Base-by-base conservation (phyloP, 495 filamentous ascomycete species). In the Penicillium odoratum region DNA sequence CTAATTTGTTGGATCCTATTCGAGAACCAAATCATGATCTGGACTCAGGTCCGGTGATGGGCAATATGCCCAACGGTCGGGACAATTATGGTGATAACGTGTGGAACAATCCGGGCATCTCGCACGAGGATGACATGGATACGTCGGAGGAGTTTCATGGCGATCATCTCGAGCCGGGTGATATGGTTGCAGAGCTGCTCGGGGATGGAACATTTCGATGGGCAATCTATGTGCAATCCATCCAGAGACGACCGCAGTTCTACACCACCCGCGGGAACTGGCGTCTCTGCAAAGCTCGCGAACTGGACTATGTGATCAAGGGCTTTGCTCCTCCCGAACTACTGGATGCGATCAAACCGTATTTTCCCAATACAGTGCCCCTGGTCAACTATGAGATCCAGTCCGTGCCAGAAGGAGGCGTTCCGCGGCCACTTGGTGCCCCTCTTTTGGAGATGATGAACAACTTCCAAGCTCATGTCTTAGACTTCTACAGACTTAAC, bases 201-300 rank as follows among this genome's bases (percentile, higher is more conserved):
- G 56, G 69, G 4, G 72, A 74, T n/a, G 75, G 73, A 26, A 62
- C 79, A 6, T 69, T 81, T 48, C 75, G 74, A 5, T 73, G 89
- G n/a, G 88, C 85, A 29, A 79, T 95, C 29, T 92, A 87, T 64
- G 75, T 93, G 11, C 84, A 83, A 21, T 80, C 82, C 13, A 65
- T 89, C 50, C 80, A 84, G 45, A 77, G 74, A 51, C 79, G 84
- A 53, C 72, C 77, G 48, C 90, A 95, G 54, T 92, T 88, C 65
- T 92, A 92, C 66, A 87, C 85, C 0, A 78, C 79, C 47, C 76
- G 81, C 30, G 92, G 92, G 25, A 84, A 85, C 59, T 95, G 90
- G 90, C 75, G 88, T n/a, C 76, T 87, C 36, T 75, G 77, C 48
- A 62, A 58, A 2, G 58, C 69, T 6, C 61, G 72, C 43, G 64